These are phyloP conservation scores for Tylopilus sp. DNA, from an alignment of 768 basidiomycete species.

Conservation along the genomic window DNA sequence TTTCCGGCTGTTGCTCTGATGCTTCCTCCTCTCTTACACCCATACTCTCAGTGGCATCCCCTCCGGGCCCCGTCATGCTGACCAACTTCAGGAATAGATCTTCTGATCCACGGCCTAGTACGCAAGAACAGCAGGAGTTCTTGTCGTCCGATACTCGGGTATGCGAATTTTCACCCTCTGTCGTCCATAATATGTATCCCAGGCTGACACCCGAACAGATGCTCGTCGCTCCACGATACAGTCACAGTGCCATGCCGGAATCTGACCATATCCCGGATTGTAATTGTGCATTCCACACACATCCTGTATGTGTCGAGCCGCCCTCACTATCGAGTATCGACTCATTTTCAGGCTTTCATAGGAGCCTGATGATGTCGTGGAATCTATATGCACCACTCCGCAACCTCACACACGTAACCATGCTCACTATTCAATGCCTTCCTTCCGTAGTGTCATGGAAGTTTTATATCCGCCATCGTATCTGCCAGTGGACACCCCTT, in stretches of 20 bases:
- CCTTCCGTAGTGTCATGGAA: constrained; percentile 21
- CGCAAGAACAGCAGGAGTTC: background rate
- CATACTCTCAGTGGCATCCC: background rate
- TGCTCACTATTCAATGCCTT: constrained; percentile 9
- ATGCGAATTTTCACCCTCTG: background rate
- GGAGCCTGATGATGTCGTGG: background rate
- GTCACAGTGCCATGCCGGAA: background rate
- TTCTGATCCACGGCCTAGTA: background rate
- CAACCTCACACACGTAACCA: background rate
- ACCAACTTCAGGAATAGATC: constrained; percentile 11
- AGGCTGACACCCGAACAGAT: background rate
- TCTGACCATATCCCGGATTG: background rate
- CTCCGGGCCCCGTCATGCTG: constrained; percentile 8
- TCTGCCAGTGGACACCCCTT: too few species aligned
- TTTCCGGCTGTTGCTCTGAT: background rate
- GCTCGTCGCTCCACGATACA: background rate
- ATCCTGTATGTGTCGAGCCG: constrained; percentile 1
- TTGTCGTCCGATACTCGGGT: background rate
- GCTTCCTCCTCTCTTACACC: background rate
- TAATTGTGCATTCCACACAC: background rate
- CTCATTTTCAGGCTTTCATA: constrained; percentile 15
- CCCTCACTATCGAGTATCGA: background rate
- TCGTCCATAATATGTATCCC: background rate
- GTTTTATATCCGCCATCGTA: constrained; percentile 27
- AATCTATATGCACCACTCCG: background rate